Evolutionary conservation across 2,329 filamentous ascomycete species (phyloP).

Genomic region (Colletotrichum sp.): DNA sequence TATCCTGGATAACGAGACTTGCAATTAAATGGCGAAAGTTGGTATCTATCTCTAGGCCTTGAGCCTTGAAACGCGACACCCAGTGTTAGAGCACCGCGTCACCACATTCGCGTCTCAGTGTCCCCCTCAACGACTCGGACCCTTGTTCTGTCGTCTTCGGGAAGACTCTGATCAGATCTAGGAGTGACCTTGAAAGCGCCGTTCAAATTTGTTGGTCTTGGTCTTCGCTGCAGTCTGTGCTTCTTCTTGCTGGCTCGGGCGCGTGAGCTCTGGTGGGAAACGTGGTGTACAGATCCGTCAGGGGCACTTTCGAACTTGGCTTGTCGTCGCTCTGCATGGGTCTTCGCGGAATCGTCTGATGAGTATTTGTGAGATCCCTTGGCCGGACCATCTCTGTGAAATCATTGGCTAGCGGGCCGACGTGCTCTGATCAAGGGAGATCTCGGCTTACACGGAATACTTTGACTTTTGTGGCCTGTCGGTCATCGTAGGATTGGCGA

Average conservation of each 20-base stretch:
- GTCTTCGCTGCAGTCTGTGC: neutral
- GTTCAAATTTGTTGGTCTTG: neutral
- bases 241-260: neutral
- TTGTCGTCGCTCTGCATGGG: neutral
- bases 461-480: neutral
- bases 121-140: neutral
- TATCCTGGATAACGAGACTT: rapidly evolving
- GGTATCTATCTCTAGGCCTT: neutral
- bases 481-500: neutral
- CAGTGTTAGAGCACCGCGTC: rapidly evolving
- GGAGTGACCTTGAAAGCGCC: rapidly evolving
- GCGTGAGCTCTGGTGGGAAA: neutral
- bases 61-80: rapidly evolving
- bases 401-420: too few relatives aligned
- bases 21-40: rapidly evolving
- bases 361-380: neutral
- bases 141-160: neutral
- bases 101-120: rapidly evolving
- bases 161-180: rapidly evolving
- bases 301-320: neutral
- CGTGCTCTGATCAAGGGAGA: too few relatives aligned
- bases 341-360: neutral
- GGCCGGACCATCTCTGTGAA: too few relatives aligned
- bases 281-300: neutral
- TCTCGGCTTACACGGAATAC: neutral